Base-by-base conservation (phyloP, 352 stramenopile genomes). In the Thraustotheca clavata region DNA sequence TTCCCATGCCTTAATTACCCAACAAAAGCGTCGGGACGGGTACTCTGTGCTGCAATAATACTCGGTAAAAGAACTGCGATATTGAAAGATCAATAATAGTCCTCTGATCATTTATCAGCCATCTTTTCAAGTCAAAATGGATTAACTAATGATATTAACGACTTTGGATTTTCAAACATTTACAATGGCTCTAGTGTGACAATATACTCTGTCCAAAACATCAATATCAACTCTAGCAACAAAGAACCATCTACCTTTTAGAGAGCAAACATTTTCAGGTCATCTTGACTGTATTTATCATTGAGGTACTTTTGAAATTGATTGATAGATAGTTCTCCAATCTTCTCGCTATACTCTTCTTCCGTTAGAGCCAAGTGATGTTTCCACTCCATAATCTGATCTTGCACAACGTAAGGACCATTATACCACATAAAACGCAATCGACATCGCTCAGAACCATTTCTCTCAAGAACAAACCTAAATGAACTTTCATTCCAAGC, bases 391-490 rank as follows among this genome's bases (percentile, higher is more conserved):
- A 52, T 31, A 2, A 18, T 11, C 9, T 18, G 12, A 18, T 31
- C 43, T 2, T 52, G 11, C 24, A 52, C 43, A 2, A 52, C 43
- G 43, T 52, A 52, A 3, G 43, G 43, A 6, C 43, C 43, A 31
- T 52, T 52, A 31, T 52, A 52, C 43, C 43, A 52, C 43, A 52
- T 52, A 31, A 52, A 52, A 31, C 43, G 43, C 2, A 52, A 6
- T 9, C 43, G 11, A 31, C 43, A 52, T 9, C 43, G 39, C 22
- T 4, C 43, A 31, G 3, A 14, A 11, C 43, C 43, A 9, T 52
- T 24, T 26, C 43, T 24, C 43, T 52, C 43, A 9, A 52, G n/a
- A 18, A 52, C 43, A 9, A 26, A 52, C 43, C 43, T 52, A 52
- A 9, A 11, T 29, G 43, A 6, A 12, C 43, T 35, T 18, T 9